Evolutionary conservation across 176 grass and related monocot genomes (phyloP), one percentile per base, ranked within the genome.

Genomic region (Pontederia crassipes): DNA sequence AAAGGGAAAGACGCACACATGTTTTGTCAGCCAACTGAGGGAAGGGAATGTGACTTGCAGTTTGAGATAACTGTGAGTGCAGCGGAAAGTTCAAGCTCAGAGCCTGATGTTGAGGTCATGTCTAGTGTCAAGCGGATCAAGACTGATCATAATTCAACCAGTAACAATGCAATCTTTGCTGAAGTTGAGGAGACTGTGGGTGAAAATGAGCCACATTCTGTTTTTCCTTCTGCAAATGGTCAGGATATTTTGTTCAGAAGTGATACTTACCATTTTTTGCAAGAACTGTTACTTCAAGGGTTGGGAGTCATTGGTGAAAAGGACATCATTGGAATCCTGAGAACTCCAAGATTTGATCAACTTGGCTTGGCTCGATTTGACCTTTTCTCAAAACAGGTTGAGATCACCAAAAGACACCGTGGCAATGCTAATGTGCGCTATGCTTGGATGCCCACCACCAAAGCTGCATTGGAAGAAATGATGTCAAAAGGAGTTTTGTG

Each of bases 401-500:
- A 89, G 45, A 13, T 29, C 45, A 83, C 82, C 28, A 80, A 57
- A 68, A 62, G 24, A 57, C 47, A n/a, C 29, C 79, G 80, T 74
- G 87, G 82, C 50, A 92, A 77, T 48, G 87, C 93, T 59, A 98
- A 98, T 79, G 82, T 98, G 29, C 88, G 84, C 56, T 98, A 98
- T 69, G 93, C 88, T 20, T 98, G 93, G 93, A 78, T 92, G 68
- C 45, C 93, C 72, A 88, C 83, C 69, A 81, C 93, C 26, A 98
- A 84, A 79, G 70, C 61, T 26, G 49, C 55, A 9, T 71, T 92
- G 70, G 71, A 92, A 60, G 81, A 79, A 60, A 86, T 98, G 93
- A 90, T 88, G 79, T 52, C 70, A 70, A 72, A 56, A 61, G 77
- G 82, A 8, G 46, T 75, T 45, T 64, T 92, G 59, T 58, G 64